A percentile compares a stretch with the other conserved stretches of the same genome.
Evolutionary conservation across 176 grass and related monocot species (phyloP).

Genomic region (Poa annua): DNA sequence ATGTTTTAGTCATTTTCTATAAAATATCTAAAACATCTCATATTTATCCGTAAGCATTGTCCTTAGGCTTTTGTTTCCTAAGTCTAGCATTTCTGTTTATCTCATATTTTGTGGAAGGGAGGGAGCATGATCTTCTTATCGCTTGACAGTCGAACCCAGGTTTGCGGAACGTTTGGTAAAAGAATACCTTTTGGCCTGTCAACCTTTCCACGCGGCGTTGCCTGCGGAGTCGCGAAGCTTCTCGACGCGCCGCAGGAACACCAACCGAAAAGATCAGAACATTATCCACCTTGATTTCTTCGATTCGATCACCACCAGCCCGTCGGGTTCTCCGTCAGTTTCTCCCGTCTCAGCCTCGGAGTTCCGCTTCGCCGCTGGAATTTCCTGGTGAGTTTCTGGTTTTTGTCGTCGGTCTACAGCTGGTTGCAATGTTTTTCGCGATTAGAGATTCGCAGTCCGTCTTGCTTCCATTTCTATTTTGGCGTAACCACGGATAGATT

Average conservation of each 20-base stretch:
- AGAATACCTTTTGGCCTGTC: background rate
- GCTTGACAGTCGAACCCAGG: too few species aligned
- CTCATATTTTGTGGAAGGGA: too few species aligned
- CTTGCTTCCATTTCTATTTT: background rate
- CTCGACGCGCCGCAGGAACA: slow-evolving; percentile 27
- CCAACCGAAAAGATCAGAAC: background rate
- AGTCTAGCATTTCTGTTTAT: too few species aligned
- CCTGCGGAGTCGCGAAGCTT: slow-evolving; percentile 39
- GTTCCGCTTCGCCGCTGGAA: background rate
- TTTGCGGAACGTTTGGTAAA: too few species aligned
- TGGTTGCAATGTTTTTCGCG: background rate
- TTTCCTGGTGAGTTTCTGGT: background rate
- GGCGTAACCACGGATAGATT: background rate
- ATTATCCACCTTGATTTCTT: background rate
- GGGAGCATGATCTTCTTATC: too few species aligned
- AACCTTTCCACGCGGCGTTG: slow-evolving; percentile 36
- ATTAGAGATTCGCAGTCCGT: background rate
- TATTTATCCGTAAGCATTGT: too few species aligned
- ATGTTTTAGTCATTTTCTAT: too few species aligned
- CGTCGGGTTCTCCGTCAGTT: background rate
- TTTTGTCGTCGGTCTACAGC: background rate
- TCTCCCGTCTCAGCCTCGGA: background rate
- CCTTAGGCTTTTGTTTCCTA: too few species aligned
- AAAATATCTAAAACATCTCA: too few species aligned
- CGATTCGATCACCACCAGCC: background rate